Base-by-base conservation (phyloP, 306 rosid species). In the Alnus glutinosa region DNA sequence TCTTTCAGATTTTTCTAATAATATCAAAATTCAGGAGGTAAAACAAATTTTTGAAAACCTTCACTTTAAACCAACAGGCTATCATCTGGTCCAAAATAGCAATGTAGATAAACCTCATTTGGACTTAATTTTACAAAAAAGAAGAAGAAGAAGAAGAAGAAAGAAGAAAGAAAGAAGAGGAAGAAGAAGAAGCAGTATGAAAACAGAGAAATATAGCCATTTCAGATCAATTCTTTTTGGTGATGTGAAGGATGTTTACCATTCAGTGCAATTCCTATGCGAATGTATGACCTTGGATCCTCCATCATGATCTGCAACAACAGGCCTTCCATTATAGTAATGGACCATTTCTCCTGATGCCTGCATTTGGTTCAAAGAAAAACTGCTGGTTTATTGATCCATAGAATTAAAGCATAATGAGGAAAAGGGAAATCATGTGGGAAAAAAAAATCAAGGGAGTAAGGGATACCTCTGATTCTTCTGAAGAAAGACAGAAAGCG, bases 231-330 rank as follows among this genome's bases (percentile, higher is more conserved):
- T 23, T 63, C 16, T 37, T 5, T 54, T 77, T 63, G 30, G 10
- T 32, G 23, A 52, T 49, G 16, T n/a, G 47, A 69, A 59, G 76
- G 59, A n/a, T 75, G 7, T 44, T 85, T 89, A 95, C 98, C 98
- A 95, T 88, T 95, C 98, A 48, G 97, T 80, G 86, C 98, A 95
- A 78, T 75, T 89, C 88, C 82, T 86, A 83, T 95, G 98, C 73
- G 96, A 83, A 89, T 95, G 98, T 63, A 87, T 83, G 88, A 92
- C 88, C 83, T 85, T 91, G 52, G 86, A 74, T 55, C 87, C 87
- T 54, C 88, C 90, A 64, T 70, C 84, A 75, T 81, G 82, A 83
- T 92, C 85, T 49, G 79, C 86, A 70, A 83, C 80, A 34, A 90
- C 90, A 49, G 94, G 90, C 68, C 78, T 89, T 59, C 97, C 90